Base-by-base conservation (phyloP, 371 early-diverging fungal species). In the Rhizopus stolonifer region DNA sequence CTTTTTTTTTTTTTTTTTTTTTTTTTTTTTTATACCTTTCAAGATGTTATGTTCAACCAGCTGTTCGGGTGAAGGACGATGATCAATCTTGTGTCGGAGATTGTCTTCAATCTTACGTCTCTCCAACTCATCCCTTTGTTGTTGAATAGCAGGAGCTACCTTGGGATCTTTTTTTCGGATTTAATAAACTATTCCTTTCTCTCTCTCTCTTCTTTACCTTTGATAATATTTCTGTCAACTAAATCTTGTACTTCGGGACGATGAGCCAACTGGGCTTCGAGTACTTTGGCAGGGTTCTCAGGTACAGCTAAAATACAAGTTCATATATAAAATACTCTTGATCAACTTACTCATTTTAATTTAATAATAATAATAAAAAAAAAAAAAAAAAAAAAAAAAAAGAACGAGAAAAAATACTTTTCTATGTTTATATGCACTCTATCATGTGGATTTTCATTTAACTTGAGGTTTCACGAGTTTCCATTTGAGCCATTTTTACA, bases 1-100 rank as follows among this genome's bases (percentile, higher is more conserved):
- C n/a, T n/a, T n/a, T n/a, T n/a, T n/a, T n/a, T n/a, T n/a, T n/a
- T n/a, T n/a, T n/a, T n/a, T n/a, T n/a, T n/a, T n/a, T n/a, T n/a
- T n/a, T n/a, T n/a, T n/a, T n/a, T n/a, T n/a, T n/a, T n/a, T n/a
- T n/a, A n/a, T 39, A 56, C 57, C 54, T 47, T 81, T 79, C 21
- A 91, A 60, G 32, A 93, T 90, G 15, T 87, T 81, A 51, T 81
- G 79, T 47, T 91, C 85, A 32, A 77, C 75, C 32, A 94, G 78
- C 52, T 90, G 79, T 2, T 81, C 80, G 10, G 75, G 71, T 9
- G 83, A 60, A 8, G 93, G 92, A 17, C 93, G 84, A 47, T 80
- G 71, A 47, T 86, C 82, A 36, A 94, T 76, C 58, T 89, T 90
- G 64, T 75, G 69, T 17, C 82, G 86, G 32, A 94, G 77, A 1